Conservation (phyloP, 1,139 yeast species). For the Magnusiomyces suaveolens region DNA sequence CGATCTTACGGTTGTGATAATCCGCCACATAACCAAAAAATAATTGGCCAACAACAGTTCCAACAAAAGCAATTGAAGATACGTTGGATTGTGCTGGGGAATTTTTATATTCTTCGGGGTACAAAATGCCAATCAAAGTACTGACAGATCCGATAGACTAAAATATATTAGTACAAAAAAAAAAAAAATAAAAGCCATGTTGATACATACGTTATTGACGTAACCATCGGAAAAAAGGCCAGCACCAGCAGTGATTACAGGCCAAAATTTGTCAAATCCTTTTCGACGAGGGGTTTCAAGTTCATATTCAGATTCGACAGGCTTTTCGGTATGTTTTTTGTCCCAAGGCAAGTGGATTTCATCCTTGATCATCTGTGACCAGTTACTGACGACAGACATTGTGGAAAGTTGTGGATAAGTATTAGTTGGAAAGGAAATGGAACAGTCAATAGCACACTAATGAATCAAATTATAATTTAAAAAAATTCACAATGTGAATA, state of each 20-base stretch:
- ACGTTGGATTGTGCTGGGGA: constrained; percentile 69
- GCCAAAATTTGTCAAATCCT: constrained; percentile 41
- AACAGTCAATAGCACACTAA: no score
- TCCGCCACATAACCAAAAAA: constrained; percentile 73
- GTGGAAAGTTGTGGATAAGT: not conserved
- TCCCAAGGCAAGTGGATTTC: constrained; percentile 16
- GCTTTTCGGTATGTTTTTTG: constrained; percentile 8
- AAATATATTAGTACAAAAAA: not conserved
- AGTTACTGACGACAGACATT: constrained; percentile 11
- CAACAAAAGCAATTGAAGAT: constrained; percentile 82
- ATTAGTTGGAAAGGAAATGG: not conserved
- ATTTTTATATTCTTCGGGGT: constrained; percentile 50
- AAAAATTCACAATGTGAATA: no score
- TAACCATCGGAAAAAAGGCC: constrained; percentile 89
- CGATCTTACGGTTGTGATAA: constrained; percentile 63
- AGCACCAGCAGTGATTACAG: constrained; percentile 81
- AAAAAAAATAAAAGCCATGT: not conserved
- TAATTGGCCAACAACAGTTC: constrained; percentile 83
- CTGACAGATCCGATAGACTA: constrained; percentile 62
- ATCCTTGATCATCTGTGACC: constrained; percentile 11
- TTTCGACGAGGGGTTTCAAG: constrained; percentile 7
- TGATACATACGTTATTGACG: constrained; percentile 45
- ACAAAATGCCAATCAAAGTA: constrained; percentile 54
- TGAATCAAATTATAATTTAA: no score
- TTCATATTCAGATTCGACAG: constrained; percentile 6